Base-by-base conservation (phyloP, 139 green algal species). In the Micractinium conductrix region DNA sequence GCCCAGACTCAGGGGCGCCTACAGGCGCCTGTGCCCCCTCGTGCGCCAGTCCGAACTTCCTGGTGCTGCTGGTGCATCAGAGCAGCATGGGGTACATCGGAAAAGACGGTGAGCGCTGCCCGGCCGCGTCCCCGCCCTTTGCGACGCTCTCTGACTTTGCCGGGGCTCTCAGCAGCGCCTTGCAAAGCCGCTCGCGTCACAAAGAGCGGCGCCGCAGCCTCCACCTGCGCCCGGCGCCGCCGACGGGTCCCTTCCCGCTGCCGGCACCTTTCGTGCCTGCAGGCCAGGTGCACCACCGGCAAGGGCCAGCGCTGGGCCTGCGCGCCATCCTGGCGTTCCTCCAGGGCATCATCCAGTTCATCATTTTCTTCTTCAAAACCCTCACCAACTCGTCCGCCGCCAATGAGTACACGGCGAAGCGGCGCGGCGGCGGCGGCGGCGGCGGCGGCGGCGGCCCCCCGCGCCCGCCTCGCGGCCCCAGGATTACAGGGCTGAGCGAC, bases 331-430 rank as follows among this genome's bases (percentile, higher is more conserved):
- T 84, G 1, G 38, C 73, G 19, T 72, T 73, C 44, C 80, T 91
- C 44, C 85, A 80, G 44, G 38, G 71, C 7, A 44, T 91, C 37
- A 8, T 88, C 8, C 80, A 82, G 38, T 84, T 63, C 17, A 44
- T 89, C 24, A 43, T 68, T 28, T 89, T 87, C 68, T 91, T 91
- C 65, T 87, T 79, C 44, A 45, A 50, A 22, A 73, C 55, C 24
- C 53, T 58, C 58, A 17, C 53, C 4, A 70, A 50, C 55, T n/a
- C 76, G 4, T 28, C 22, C 33, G 58, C 58, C 22, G 40, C 38
- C 7, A 28, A 80, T 33, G 48, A 65, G 4, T 80, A 80, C 17
- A 28, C 74, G 8, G 26, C 50, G 17, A 33, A 45, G 21, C n/a
- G 6, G 45, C 33, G 45, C 45, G 33, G 48, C 28, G 45, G 74